phyloP scores from a whole-genome alignment of 1,139 yeast species.

The Hansenula anomala region DNA sequence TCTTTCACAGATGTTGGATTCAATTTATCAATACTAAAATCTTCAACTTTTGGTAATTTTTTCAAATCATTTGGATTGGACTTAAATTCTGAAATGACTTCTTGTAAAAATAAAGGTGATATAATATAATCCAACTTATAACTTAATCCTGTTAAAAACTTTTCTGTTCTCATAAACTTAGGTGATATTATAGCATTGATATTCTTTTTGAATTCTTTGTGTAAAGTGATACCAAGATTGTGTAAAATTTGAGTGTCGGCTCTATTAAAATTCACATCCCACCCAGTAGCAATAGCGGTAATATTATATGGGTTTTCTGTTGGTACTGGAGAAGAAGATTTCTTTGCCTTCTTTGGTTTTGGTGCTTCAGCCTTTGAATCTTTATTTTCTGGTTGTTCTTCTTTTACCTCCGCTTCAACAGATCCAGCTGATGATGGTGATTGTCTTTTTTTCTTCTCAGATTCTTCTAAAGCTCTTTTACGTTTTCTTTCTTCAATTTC shows the following conservation, averaged over 20 bases:
- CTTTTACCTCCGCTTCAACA: slow-evolving; percentile 8
- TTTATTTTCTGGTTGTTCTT: slow-evolving; percentile 11
- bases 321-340: slow-evolving; percentile 2
- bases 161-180: slow-evolving; percentile 74
- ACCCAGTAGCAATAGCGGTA: slow-evolving; percentile 59
- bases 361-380: slow-evolving; percentile 3
- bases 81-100: slow-evolving; percentile 32
- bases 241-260: slow-evolving; percentile 31
- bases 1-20: slow-evolving; percentile 26
- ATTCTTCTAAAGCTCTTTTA: slow-evolving; percentile 20
- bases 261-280: slow-evolving; percentile 42
- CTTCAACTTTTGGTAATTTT: slow-evolving; percentile 26
- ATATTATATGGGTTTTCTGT: slow-evolving; percentile 31
- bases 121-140: slow-evolving; percentile 27
- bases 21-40: slow-evolving; percentile 28
- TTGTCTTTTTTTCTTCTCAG: slow-evolving; percentile 8
- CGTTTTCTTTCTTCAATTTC: slow-evolving; percentile 25
- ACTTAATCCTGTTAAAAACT: slow-evolving; percentile 49
- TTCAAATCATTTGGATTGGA: slow-evolving; percentile 23
- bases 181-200: slow-evolving; percentile 68
- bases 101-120: slow-evolving; percentile 29
- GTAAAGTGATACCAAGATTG: slow-evolving; percentile 36
- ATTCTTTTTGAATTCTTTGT: slow-evolving; percentile 37
- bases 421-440: no score
- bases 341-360: slow-evolving; percentile 6